Evolutionary conservation across 495 filamentous ascomycete genomes (phyloP).

Genomic region (Cairneyella variabilis): DNA sequence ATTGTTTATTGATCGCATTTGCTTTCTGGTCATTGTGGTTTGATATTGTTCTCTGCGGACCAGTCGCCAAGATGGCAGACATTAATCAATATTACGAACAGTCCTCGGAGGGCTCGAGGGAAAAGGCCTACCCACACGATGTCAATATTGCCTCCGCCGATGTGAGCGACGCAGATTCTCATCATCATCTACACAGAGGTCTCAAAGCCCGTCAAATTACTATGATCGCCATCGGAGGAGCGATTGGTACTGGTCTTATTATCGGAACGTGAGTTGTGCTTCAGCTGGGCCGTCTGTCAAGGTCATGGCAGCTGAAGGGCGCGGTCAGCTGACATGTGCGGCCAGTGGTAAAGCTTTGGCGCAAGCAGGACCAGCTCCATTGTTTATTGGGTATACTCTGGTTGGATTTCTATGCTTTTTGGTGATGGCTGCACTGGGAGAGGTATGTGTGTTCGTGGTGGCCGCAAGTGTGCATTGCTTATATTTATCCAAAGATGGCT

Average conservation of each 20-base stretch:
- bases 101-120: background rate
- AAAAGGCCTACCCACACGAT: background rate
- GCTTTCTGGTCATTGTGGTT: background rate
- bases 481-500: too few relatives aligned
- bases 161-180: constrained; percentile 14
- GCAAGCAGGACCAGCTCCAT: constrained; percentile 61
- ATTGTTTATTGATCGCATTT: background rate
- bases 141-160: constrained; percentile 4
- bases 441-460: constrained; percentile 49
- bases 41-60: background rate
- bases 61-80: background rate
- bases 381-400: constrained; percentile 67
- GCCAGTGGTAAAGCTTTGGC: constrained; percentile 51
- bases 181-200: constrained; percentile 48
- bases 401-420: constrained; percentile 62
- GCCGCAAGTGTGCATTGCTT: constrained; percentile 38
- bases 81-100: constrained; percentile 1
- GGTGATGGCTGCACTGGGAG: constrained; percentile 56
- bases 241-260: constrained; percentile 59
- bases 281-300: background rate
- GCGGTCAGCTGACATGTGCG: constrained; percentile 14
- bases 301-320: background rate
- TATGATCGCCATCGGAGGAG: constrained; percentile 84
- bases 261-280: constrained; percentile 23
- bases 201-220: constrained; percentile 66